Evolutionary conservation across 2,329 filamentous ascomycete genomes (phyloP).

Genomic region (Arthroderma sp.): DNA sequence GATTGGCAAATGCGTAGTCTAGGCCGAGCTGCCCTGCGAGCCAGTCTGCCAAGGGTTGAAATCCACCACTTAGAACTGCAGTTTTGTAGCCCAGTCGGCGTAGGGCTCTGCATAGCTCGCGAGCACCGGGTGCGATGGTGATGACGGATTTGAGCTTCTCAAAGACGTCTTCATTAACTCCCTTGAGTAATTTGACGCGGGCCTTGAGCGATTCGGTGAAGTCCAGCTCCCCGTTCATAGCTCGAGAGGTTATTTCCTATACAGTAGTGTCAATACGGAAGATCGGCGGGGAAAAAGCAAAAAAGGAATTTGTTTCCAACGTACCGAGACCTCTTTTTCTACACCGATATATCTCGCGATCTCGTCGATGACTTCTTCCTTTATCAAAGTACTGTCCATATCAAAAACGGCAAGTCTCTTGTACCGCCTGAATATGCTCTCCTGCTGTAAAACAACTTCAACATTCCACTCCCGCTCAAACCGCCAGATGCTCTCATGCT

Average conservation of each 20-base stretch:
- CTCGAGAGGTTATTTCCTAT: slow-evolving; percentile 69
- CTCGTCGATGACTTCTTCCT: slow-evolving; percentile 94
- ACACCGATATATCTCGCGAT: slow-evolving; percentile 74
- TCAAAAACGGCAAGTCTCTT: slow-evolving; percentile 89
- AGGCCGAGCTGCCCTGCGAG: slow-evolving; percentile 67
- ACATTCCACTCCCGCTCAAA: slow-evolving; percentile 86
- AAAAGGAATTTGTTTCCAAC: neutral
- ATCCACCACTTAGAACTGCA: slow-evolving; percentile 84
- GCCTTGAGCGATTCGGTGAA: slow-evolving; percentile 74
- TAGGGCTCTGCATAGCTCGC: slow-evolving; percentile 58
- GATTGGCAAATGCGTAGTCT: slow-evolving; percentile 80
- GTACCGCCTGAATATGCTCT: slow-evolving; percentile 61
- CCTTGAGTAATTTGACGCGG: slow-evolving; percentile 66
- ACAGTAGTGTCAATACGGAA: slow-evolving; percentile 1
- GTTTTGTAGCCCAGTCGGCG: slow-evolving; percentile 72
- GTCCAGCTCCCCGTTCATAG: slow-evolving; percentile 92
- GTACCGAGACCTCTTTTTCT: slow-evolving; percentile 61
- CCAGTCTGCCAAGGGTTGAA: slow-evolving; percentile 79
- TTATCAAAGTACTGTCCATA: slow-evolving; percentile 96
- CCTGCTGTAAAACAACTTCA: slow-evolving; percentile 63
- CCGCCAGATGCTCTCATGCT: slow-evolving; percentile 67
- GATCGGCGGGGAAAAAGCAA: neutral
- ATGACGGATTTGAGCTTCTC: slow-evolving; percentile 61
- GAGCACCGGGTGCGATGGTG: slow-evolving; percentile 69
- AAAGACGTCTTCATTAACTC: slow-evolving; percentile 66